Percentiles rank a stretch among this genome's conserved stretches.
These are phyloP conservation scores for Phytophthora foliorum DNA, from an alignment of 352 stramenopile genomes.

Conservation along the genomic window DNA sequence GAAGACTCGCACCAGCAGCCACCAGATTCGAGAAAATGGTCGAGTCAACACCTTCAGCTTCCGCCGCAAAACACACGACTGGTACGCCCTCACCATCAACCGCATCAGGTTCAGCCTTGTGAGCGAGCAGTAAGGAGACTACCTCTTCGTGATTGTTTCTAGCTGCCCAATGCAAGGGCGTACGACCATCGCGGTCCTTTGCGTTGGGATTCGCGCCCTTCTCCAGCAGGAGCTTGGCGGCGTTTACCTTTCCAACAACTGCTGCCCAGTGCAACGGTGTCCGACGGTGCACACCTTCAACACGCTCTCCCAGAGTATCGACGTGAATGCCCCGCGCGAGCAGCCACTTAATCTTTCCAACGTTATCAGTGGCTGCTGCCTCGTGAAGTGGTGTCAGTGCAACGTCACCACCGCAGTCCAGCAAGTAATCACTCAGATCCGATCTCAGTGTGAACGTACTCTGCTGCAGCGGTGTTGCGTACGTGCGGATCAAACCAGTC, in stretches of 20 bases:
- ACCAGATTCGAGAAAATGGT: conserved; percentile 60
- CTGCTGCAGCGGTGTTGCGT: conserved; percentile 67
- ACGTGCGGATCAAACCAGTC: conserved; percentile 50
- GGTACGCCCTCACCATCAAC: conserved; percentile 58
- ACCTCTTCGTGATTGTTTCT: conserved; percentile 69
- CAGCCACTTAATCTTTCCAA: conserved; percentile 49
- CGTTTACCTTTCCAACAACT: conserved; percentile 56
- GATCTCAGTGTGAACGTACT: conserved; percentile 72
- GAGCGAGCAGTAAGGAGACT: conserved; percentile 59
- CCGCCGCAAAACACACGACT: conserved; percentile 72
- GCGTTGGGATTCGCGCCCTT: conserved; percentile 66
- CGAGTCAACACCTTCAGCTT: conserved; percentile 63
- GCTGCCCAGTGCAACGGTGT: conserved; percentile 83
- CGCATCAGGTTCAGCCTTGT: conserved; percentile 52
- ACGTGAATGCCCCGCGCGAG: conserved; percentile 52
- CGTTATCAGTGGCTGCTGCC: conserved; percentile 68
- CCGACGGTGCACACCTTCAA: conserved; percentile 66
- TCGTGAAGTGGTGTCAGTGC: conserved; percentile 80
- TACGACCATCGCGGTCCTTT: conserved; percentile 65
- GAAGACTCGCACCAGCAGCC: conserved; percentile 50
- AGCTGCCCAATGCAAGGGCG: conserved; percentile 82
- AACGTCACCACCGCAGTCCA: conserved; percentile 77
- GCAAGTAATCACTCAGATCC: conserved; percentile 68
- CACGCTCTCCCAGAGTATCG: conserved; percentile 67
- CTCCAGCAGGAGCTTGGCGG: conserved; percentile 49